Base-by-base conservation (phyloP, 2,329 filamentous ascomycete species). In the Gliomastix tumulicola region DNA sequence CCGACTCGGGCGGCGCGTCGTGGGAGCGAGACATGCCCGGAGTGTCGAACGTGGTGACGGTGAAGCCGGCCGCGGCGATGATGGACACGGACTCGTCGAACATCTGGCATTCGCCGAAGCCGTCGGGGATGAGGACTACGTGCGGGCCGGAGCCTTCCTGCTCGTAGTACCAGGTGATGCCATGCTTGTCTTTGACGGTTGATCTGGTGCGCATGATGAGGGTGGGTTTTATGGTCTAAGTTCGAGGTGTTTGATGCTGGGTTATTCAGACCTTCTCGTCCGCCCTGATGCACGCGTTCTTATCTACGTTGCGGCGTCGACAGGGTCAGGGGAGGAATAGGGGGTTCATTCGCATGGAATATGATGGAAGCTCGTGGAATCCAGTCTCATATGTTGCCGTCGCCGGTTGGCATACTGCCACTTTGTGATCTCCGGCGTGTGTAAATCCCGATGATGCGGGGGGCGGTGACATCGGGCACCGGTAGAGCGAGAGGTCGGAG, bases 81-180 rank as follows among this genome's bases (percentile, higher is more conserved):
- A 16, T 11, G 13, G 18, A 17, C 12, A 37, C 30, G 18, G 35
- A 21, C 19, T 27, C 12, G 8, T 32, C 18, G 25, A 32, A 37
- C 30, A 25, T 28, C 7, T 38, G 31, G 30, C 36, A 38, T 12
- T 38, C 36, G 7, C 30, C 36, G 12, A 38, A 19, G 8, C 36
- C 30, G 18, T 38, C 28, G 5, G 35, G 35, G 13, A 37, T 25
- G 20, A 34, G 30, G 19, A 38, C 30, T 10, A 38, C 18, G 16
- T 38, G 18, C 5, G 36, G 36, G 3, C 36, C 36, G 3, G 30
- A 33, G 11, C 36, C 36, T 20, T 38, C 36, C 20, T 38, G 36
- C 15, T 38, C 36, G 31, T 38, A 38, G 22, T 33, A 38, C 30
- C 36, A 38, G 17, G 19, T 38, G 30, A 38, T 38, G 20, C 28